Conservation (phyloP, 1,284 basidiomycete species). For the Papiliotrema nemorosa region DNA sequence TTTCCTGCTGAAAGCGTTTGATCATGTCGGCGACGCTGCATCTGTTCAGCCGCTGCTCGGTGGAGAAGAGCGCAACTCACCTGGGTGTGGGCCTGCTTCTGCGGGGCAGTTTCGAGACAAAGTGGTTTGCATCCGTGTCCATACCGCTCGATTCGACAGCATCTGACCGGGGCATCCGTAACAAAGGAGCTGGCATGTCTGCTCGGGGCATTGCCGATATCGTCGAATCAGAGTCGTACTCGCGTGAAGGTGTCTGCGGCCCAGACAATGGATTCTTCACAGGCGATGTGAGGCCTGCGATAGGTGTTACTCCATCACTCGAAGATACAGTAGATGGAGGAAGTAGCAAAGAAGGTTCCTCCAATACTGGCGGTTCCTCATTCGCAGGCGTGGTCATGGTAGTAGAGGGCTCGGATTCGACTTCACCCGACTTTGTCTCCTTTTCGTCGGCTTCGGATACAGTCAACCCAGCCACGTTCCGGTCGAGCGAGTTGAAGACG, state of each 20-base stretch:
- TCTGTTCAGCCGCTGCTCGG: no score
- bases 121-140: constrained; percentile 41
- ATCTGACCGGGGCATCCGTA: background rate
- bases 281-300: constrained; percentile 13
- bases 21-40: constrained; percentile 78
- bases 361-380: background rate
- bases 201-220: constrained; percentile 61
- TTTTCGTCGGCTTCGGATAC: constrained; percentile 75
- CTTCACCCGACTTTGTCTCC: constrained; percentile 26
- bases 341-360: background rate
- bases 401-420: constrained; percentile 2
- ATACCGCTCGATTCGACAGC: constrained; percentile 38
- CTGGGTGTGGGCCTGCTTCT: constrained; percentile 48
- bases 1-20: constrained; percentile 59
- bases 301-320: constrained; percentile 20
- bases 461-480: constrained; percentile 52
- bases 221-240: constrained; percentile 78
- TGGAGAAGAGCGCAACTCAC: constrained; percentile 15
- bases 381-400: constrained; percentile 13
- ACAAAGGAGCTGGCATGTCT: background rate
- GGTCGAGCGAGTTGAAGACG: constrained; percentile 42
- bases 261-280: constrained; percentile 12
- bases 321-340: background rate
- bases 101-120: constrained; percentile 67
- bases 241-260: constrained; percentile 47